phyloP scores from a whole-genome alignment of 345 rosid genomes.

The Populus alba region DNA sequence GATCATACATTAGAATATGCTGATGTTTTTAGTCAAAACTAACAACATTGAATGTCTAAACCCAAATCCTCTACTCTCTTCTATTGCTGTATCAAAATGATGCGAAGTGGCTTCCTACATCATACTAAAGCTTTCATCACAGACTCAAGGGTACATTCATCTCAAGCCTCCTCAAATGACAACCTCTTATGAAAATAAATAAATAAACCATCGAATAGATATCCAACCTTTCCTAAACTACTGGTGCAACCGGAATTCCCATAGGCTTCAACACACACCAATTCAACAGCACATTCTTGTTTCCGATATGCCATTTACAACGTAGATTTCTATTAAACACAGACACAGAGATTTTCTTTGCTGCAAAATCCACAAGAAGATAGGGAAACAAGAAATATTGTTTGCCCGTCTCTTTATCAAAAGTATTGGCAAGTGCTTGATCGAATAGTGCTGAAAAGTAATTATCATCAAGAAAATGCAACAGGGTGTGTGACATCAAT shows the following conservation, averaged over 20 bases:
- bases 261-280: neutral
- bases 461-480: neutral
- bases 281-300: neutral
- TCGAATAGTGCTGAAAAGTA: neutral
- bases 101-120: neutral
- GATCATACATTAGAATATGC: neutral
- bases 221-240: neutral
- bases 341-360: neutral
- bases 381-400: neutral
- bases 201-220: neutral
- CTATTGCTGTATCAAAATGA: neutral
- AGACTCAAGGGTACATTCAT: neutral
- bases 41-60: neutral
- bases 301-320: neutral
- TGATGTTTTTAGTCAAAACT: neutral
- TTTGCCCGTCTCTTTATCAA: neutral
- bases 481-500: neutral
- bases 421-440: neutral
- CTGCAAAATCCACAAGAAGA: neutral
- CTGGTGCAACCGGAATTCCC: neutral
- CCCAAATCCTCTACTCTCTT: neutral
- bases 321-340: neutral
- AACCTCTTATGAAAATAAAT: neutral
- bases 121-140: neutral
- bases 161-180: neutral